Evolutionary conservation across 2,329 filamentous ascomycete genomes (phyloP), one percentile per base, ranked within the genome.

Genomic region (Zymoseptoria brevis): DNA sequence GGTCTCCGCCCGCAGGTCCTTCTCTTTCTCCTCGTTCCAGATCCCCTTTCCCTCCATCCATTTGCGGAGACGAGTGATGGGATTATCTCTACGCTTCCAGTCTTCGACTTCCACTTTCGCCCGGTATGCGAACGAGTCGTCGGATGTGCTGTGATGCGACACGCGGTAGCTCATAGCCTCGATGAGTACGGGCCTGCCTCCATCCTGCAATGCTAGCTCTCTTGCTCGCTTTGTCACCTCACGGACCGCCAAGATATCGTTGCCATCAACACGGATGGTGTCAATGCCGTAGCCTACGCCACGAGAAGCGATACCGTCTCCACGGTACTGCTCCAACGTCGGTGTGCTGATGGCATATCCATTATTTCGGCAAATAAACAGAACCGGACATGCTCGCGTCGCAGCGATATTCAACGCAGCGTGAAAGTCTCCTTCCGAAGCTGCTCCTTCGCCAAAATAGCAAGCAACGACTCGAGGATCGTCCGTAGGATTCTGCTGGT

Each of bases 111-210:
- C 94, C 0, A 96, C 86, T 24, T 88, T 85, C 1, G 92, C 91
- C 8, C 94, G 88, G 77, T 99, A 99, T 0, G 94, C 94, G 70
- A 96, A 99, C 24, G 89, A 94, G 75, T 99, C 94, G 71, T 99
- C 94, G 0, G 89, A 94, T 0, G 94, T 99, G 75, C 90, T 96
- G 77, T 99, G 94, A 72, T 99, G 91, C 6, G 89, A 93, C 50
- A 97, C 92, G n/a, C 94, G 90, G 76, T 99, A 99, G 22, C 89
- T 93, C 89, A 99, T 96, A 58, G 91, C 91, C 76, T 99, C 94
- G 49, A 99, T 87, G 7, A 99, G 78, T 0, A 99, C 83, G 0
- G 90, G 91, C 63, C 83, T 85, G 3, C 90, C 89, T n/a, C 89
- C 90, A 50, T 89, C 85, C 58, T 87, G 79, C 2, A 97, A 80